Conservation (phyloP, 1,139 yeast species). For the Blastobotrys indianensis region DNA sequence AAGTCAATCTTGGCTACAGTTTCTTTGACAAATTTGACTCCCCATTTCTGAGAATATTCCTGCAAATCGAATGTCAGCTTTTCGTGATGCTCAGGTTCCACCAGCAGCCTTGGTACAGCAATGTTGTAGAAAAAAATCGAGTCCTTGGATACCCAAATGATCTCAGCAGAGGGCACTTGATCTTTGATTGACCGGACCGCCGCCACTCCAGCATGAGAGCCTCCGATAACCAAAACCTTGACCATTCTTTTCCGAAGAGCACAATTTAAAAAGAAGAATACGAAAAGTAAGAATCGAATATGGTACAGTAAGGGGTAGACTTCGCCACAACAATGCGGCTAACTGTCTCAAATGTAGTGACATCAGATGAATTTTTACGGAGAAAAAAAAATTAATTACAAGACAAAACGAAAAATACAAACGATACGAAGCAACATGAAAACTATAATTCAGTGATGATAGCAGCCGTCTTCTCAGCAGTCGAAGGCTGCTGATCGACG, state of each 20-base stretch:
- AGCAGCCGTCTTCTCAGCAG: no score
- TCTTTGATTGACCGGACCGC: constrained; percentile 18
- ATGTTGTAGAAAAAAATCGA: constrained; percentile 18
- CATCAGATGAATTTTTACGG: no score
- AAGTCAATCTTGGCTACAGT: constrained; percentile 28
- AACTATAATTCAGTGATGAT: no score
- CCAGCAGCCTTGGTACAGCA: constrained; percentile 26
- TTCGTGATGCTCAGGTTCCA: constrained; percentile 19
- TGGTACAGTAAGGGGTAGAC: no score
- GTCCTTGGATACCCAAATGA: constrained; percentile 21
- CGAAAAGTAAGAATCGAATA: no score
- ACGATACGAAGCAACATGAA: no score
- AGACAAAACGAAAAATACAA: no score
- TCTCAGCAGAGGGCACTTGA: constrained; percentile 12
- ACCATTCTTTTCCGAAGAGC: constrained; percentile 1
- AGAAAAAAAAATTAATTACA: no score
- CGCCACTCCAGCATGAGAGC: constrained; percentile 21
- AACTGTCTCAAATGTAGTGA: no score
- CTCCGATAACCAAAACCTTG: constrained; percentile 25
- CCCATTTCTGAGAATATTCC: constrained; percentile 14
- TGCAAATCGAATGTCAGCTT: constrained; percentile 17
- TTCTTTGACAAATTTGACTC: constrained; percentile 27
- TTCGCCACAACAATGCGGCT: no score
- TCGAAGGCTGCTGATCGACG: no score
- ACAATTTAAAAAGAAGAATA: no score